Base-by-base conservation (phyloP, 768 basidiomycete species). In the Exidia glandulosa region DNA sequence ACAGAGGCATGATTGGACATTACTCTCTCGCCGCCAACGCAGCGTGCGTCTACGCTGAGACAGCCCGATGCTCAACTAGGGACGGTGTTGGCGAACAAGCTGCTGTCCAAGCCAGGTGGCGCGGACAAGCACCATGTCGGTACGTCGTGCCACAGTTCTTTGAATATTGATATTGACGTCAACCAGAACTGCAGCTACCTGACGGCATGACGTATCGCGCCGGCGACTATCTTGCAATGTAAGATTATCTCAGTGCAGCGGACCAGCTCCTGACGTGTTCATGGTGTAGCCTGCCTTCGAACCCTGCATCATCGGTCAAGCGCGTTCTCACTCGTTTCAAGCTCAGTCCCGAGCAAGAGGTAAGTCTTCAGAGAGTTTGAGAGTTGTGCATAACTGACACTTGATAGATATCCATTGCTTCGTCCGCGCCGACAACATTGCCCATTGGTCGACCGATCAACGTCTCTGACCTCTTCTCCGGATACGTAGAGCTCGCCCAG, bases 401-500 rank as follows among this genome's bases (percentile, higher is more conserved):
- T 25, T 16, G 25, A 1, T 54, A 76, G 75, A 69, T 77, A 48
- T 64, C 71, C 6, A 59, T 79, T 3, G 69, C 73, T 2, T 74
- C 77, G 1, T 61, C 66, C 14, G 73, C 71, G 0, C 73, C 76
- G 0, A 76, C 75, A 0, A 73, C 75, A 7, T 68, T 79, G 2
- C 78, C 78, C 0, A 67, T 73, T 1, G 71, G 71, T 37, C 71
- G 66, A 57, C 71, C 75, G 1, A 72, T 79, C 59, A 69, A 64
- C 59, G 63, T 78, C 12, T 66, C 66, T 16, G 67, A 71, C 23
- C 64, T 80, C 3, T 67, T 80, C 16, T 67, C 70, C 3, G 77
- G 76, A 3, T 80, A 78, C 58, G 71, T 80, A 37, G 79, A 80
- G 61, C 67, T 80, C 9, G 74, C 75, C 0, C 79, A 80, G 63